Evolutionary conservation across 1,284 basidiomycete species (phyloP).

Genomic region (Coriolopsis trogii): DNA sequence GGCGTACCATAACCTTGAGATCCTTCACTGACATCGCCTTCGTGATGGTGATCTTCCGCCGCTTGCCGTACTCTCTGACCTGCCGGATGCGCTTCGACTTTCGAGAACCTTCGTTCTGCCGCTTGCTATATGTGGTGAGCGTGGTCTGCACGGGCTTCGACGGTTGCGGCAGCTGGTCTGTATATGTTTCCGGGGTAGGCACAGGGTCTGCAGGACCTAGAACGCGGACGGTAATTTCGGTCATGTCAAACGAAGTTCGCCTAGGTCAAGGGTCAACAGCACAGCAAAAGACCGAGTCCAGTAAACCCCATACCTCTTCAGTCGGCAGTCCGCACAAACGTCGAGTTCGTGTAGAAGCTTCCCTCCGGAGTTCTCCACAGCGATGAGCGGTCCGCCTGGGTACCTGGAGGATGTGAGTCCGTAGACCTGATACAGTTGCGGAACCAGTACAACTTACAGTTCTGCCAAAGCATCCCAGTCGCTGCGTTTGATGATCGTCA

Average conservation of each 20-base stretch:
- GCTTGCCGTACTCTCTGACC: slow-evolving; percentile 51
- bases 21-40: slow-evolving; percentile 75
- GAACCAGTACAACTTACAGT: slow-evolving; percentile 47
- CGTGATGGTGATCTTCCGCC: slow-evolving; percentile 54
- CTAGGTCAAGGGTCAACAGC: slow-evolving; percentile 24
- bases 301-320: slow-evolving; percentile 49
- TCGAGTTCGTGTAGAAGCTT: slow-evolving; percentile 49
- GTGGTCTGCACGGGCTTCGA: slow-evolving; percentile 24
- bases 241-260: slow-evolving; percentile 37
- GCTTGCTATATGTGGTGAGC: slow-evolving; percentile 35
- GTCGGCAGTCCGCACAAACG: slow-evolving; percentile 65
- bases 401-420: slow-evolving; percentile 52
- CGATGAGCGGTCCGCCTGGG: slow-evolving; percentile 56
- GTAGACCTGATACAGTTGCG: neutral
- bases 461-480: slow-evolving; percentile 67
- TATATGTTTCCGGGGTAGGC: slow-evolving; percentile 33
- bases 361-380: slow-evolving; percentile 46
- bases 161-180: slow-evolving; percentile 11
- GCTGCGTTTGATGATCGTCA: slow-evolving; percentile 55
- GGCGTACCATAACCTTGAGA: slow-evolving; percentile 66
- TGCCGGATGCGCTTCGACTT: slow-evolving; percentile 71
- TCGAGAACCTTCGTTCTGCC: slow-evolving; percentile 36
- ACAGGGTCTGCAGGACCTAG: slow-evolving; percentile 33
- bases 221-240: slow-evolving; percentile 38
- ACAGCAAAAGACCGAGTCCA: slow-evolving; percentile 1